Base-by-base conservation (phyloP, 163 green algal genomes). In the Coccomyxa subellipsoidea region DNA sequence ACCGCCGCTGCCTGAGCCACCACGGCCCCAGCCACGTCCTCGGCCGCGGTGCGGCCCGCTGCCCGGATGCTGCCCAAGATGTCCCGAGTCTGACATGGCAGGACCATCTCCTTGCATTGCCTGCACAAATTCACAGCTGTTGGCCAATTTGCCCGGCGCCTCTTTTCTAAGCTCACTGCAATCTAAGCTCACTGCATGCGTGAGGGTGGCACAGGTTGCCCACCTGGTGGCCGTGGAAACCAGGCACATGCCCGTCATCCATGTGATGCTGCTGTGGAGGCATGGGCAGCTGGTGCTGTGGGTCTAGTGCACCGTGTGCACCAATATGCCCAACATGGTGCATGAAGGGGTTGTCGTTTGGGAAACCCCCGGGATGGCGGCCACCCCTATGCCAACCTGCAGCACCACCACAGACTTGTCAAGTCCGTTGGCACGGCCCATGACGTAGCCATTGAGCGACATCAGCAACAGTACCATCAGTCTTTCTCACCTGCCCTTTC, bases 221-320 rank as follows among this genome's bases (percentile, higher is more conserved):
- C 40, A 35, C 3, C 47, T 76, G 53, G 25, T 31, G 29, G 78
- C 77, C 6, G 36, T 81, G 38, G 35, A 71, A 31, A 35, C 8
- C 5, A 31, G 31, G 7, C 18, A 32, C 9, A 35, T 59, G 0
- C 35, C 40, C 31, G 7, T 70, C 3, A 34, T 70, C 18, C 31
- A 29, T 23, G 12, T 87, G 39, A 59, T 59, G 4, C 35, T n/a
- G 32, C 32, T 84, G 27, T 82, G 75, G 6, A 76, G 54, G 2
- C 23, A n/a, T 59, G 21, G 47, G 47, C 47, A 59, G 47, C 47
- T 59, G 47, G 4, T 59, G 47, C 47, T 59, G 47, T 7, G 47
- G 15, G 23, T 59, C 47, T 18, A 59, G 21, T 12, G 23, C 47
- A 59, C 23, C 23, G 47, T 59, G 47, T 7, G 47, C 47, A 12